These are phyloP conservation scores for Vigna angularis DNA, from an alignment of 306 rosid genomes.

Conservation along the genomic window DNA sequence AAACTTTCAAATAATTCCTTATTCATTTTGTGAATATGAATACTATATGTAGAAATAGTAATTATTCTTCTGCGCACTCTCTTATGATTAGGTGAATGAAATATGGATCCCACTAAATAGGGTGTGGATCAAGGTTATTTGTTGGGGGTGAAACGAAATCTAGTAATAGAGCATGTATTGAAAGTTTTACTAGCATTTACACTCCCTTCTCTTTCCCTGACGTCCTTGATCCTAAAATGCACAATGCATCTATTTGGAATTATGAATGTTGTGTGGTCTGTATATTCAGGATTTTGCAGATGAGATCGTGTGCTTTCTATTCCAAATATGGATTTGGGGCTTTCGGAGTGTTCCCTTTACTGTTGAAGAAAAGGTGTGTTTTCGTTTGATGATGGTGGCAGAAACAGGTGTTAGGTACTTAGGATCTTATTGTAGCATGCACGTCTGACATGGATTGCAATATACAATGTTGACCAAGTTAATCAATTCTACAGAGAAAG, in stretches of 20 bases:
- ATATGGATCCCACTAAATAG: neutral
- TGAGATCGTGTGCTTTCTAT: slow-evolving; percentile 79
- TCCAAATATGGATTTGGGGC: slow-evolving; percentile 92
- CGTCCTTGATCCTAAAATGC: neutral
- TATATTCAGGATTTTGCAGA: slow-evolving; percentile 75
- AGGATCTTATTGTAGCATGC: slow-evolving; percentile 43
- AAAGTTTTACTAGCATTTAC: neutral
- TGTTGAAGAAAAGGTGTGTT: slow-evolving; percentile 74
- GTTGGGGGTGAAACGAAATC: neutral
- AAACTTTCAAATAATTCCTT: neutral
- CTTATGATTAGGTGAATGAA: neutral
- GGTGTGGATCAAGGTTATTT: neutral
- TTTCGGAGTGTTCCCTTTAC: slow-evolving; percentile 82
- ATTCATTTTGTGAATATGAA: neutral
- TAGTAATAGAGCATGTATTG: neutral
- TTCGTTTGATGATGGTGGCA: slow-evolving; percentile 44
- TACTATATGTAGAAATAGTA: neutral
- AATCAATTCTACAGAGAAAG: slow-evolving; percentile 60
- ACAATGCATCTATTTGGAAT: slow-evolving; percentile 25
- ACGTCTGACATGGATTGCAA: slow-evolving; percentile 35
- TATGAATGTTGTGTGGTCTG: slow-evolving; percentile 35
- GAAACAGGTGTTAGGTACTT: slow-evolving; percentile 34
- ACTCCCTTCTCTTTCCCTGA: neutral
- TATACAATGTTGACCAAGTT: slow-evolving; percentile 47
- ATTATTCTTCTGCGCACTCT: neutral